Evolutionary conservation across 345 rosid species (phyloP).

Genomic region (Hevea brasiliensis): DNA sequence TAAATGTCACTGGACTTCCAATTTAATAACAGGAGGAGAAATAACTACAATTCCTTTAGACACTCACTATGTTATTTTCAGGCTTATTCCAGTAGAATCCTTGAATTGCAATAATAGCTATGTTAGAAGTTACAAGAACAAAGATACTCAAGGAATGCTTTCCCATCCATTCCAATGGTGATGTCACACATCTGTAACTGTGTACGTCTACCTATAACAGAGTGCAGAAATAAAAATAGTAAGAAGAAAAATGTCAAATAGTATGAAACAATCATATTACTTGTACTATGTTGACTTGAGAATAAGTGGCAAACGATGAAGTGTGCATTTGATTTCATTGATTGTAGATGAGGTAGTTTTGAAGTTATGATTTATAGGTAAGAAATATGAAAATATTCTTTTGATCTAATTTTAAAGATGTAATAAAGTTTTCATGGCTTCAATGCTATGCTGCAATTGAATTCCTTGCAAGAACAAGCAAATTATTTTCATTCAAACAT

Average conservation of each 20-base stretch:
- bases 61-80: slow-evolving; percentile 40
- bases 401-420: neutral
- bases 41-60: too few species aligned
- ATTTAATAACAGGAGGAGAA: neutral
- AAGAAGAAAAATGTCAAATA: neutral
- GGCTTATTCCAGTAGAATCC: slow-evolving; percentile 44
- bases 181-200: slow-evolving; percentile 28
- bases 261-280: neutral
- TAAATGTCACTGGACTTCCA: neutral
- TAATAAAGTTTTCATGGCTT: neutral
- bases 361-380: neutral
- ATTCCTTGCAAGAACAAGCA: neutral
- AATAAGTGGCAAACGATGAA: neutral
- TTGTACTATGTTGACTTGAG: neutral
- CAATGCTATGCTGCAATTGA: neutral
- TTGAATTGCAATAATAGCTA: slow-evolving; percentile 35
- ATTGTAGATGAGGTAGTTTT: neutral
- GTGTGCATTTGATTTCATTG: neutral
- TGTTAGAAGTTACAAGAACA: slow-evolving; percentile 37
- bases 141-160: slow-evolving; percentile 45
- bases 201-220: slow-evolving; percentile 40
- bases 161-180: slow-evolving; percentile 48
- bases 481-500: too few species aligned
- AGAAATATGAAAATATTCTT: neutral
- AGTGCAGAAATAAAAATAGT: neutral